Base-by-base conservation (phyloP, 257 asterid species). In the Rehmannia glutinosa region DNA sequence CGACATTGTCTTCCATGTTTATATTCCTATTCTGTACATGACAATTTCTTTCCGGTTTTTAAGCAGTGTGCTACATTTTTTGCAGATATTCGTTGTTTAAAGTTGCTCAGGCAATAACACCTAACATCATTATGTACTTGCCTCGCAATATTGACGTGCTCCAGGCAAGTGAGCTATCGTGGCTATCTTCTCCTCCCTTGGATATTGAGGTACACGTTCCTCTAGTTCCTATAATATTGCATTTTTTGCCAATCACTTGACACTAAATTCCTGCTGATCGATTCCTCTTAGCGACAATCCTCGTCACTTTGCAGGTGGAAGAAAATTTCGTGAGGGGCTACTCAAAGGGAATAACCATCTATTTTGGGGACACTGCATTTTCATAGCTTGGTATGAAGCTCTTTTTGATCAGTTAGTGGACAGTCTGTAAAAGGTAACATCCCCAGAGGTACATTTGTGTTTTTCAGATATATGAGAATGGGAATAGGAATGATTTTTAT, bases 171-270 rank as follows among this genome's bases (percentile, higher is more conserved):
- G 87, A 83, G 59, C 92, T 88, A 49, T 75, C 97, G 7, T 91
- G 96, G 96, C 56, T 88, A 62, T 86, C 91, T 33, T 86, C 95
- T 65, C 97, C 97, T 41, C 97, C 96, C 38, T 70, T 88, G 71
- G 79, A 81, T 56, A 32, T 80, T 2, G 83, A 86, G 91, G 96
- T 90, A 76, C 4, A 35, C 8, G 1, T 35, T 67, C 62, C 51
- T 62, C 30, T 28, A 3, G 13, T 17, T 8, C 2, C 33, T n/a
- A 8, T 27, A 30, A n/a, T 36, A 12, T 20, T 5, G 23, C 45
- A 25, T 8, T 27, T 33, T 25, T 7, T 68, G 20, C 56, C 21
- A 4, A 25, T 42, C 62, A 11, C 3, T 7, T 4, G 20, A 0
- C 41, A 2, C 17, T 5, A 8, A 42, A 21, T 39, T 54, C 51